phyloP scores from a whole-genome alignment of 768 basidiomycete species.

The Leucocoprinus leucothites region DNA sequence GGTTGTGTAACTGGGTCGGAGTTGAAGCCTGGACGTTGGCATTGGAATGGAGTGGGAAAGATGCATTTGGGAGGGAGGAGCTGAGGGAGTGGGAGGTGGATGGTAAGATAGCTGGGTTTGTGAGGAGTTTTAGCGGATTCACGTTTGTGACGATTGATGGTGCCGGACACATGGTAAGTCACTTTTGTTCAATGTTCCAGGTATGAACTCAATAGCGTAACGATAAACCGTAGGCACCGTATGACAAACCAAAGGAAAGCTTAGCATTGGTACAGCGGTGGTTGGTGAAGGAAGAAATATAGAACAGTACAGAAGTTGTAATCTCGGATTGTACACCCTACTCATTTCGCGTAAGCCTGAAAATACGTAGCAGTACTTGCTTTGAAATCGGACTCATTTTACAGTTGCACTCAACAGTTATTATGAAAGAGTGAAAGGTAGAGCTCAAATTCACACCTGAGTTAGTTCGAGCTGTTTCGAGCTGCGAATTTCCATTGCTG shows the following conservation, averaged over 20 bases:
- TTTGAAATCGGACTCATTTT: too few species aligned
- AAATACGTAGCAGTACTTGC: too few species aligned
- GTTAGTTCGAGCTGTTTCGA: too few species aligned
- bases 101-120: conserved; percentile 37
- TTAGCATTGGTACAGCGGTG: too few species aligned
- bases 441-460: too few species aligned
- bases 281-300: too few species aligned
- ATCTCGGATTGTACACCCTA: too few species aligned
- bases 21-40: conserved; percentile 69
- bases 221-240: conserved; percentile 43
- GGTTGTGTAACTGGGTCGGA: conserved; percentile 74
- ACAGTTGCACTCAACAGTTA: too few species aligned
- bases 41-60: conserved; percentile 69
- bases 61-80: conserved; percentile 34
- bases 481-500: too few species aligned
- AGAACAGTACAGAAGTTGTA: too few species aligned
- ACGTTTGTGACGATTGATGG: conserved; percentile 63
- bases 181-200: background rate
- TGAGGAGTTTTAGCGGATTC: conserved; percentile 42
- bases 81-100: conserved; percentile 60
- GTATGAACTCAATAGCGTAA: background rate
- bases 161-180: conserved; percentile 68
- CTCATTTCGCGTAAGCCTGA: too few species aligned
- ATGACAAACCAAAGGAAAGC: conserved; percentile 29
- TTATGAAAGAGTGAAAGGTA: too few species aligned